A percentile compares a stretch with the other conserved stretches of the same genome.
phyloP scores from a whole-genome alignment of 768 basidiomycete genomes.

The Mycena maculata region DNA sequence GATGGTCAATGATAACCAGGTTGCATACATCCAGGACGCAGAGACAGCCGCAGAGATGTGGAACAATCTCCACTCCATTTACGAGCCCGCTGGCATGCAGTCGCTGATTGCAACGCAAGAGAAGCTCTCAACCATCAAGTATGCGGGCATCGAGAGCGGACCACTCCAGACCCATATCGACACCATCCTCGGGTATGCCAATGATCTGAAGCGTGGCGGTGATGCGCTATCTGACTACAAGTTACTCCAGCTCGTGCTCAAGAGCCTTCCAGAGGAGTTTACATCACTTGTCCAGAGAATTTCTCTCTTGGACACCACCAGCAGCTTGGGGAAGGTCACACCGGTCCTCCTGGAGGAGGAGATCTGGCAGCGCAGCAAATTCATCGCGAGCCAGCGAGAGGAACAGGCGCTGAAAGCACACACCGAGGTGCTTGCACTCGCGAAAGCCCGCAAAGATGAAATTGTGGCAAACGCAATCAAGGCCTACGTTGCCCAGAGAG shows the following conservation, averaged over 20 bases:
- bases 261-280: conserved; percentile 1
- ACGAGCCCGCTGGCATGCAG: neutral
- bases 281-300: neutral
- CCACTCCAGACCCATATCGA: neutral
- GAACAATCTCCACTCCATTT: neutral
- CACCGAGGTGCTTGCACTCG: neutral
- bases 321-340: neutral
- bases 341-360: conserved; percentile 2
- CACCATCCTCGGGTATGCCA: neutral
- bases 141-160: neutral
- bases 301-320: neutral
- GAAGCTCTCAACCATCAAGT: neutral
- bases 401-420: neutral
- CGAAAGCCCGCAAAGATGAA: neutral
- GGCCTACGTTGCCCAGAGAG: neutral
- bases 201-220: neutral
- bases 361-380: neutral
- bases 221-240: neutral
- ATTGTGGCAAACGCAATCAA: neutral
- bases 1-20: conserved; percentile 8
- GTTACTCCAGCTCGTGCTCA: neutral
- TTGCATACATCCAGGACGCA: neutral
- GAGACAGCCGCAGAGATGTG: neutral
- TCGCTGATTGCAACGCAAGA: neutral
- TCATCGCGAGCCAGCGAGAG: neutral